Evolutionary conservation across 768 basidiomycete species (phyloP).

Genomic region (Pleurotus tuoliensis): DNA sequence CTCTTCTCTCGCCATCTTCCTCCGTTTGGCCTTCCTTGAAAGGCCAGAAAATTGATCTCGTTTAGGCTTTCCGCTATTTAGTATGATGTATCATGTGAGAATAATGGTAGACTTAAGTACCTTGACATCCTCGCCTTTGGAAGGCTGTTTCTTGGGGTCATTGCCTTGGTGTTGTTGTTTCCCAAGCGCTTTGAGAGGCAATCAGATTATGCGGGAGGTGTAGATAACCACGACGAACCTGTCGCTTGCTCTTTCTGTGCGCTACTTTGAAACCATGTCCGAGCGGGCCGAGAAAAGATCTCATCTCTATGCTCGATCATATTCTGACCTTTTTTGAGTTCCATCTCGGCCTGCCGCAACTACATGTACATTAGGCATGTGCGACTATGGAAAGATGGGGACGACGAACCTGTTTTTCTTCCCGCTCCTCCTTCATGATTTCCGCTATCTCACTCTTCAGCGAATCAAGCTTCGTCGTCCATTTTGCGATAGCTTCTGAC

Average conservation of each 20-base stretch:
- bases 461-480: constrained; percentile 62
- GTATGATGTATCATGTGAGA: constrained; percentile 3
- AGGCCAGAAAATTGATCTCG: constrained; percentile 79
- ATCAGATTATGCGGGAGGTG: not conserved
- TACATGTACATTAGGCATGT: constrained; percentile 24
- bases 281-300: constrained; percentile 88
- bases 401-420: constrained; percentile 77
- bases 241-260: constrained; percentile 80
- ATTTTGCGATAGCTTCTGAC: constrained; percentile 65
- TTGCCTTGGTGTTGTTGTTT: constrained; percentile 70
- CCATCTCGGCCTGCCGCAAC: constrained; percentile 93
- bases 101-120: not conserved
- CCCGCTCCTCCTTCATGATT: constrained; percentile 87
- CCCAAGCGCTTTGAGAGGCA: constrained; percentile 35
- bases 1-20: constrained; percentile 82
- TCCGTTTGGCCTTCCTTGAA: constrained; percentile 81
- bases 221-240: constrained; percentile 41
- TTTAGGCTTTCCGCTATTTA: constrained; percentile 47
- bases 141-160: constrained; percentile 31
- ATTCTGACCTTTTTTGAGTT: constrained; percentile 91
- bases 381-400: constrained; percentile 4
- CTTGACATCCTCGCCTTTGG: constrained; percentile 26
- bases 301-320: constrained; percentile 91
- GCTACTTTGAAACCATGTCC: constrained; percentile 96
- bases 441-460: constrained; percentile 76